These are phyloP conservation scores for Fomitopsis pinicola DNA, from an alignment of 1,284 basidiomycete species.

Conservation along the genomic window DNA sequence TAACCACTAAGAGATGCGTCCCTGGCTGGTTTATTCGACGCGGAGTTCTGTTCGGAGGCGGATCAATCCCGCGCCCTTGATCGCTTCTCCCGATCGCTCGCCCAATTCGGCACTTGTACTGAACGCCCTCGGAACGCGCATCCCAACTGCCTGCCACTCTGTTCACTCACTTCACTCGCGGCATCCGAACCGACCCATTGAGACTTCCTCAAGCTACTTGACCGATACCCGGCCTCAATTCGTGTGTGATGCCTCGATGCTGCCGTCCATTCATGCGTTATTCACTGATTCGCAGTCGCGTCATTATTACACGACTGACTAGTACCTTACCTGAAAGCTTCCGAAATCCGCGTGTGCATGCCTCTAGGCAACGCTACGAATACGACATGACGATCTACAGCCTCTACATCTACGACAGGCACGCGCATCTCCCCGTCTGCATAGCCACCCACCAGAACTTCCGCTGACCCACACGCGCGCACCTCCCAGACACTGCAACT, in stretches of 20 bases:
- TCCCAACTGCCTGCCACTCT: neutral
- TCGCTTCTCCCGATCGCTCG: neutral
- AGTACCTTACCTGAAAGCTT: no score
- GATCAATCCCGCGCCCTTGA: neutral
- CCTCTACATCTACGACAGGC: conserved; percentile 89
- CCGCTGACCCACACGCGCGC: neutral
- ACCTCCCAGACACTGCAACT: conserved; percentile 73
- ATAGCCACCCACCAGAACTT: neutral
- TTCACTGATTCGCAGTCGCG: no score
- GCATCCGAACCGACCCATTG: no score
- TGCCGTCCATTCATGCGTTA: no score
- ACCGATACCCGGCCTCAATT: neutral
- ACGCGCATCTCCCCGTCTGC: conserved; percentile 15
- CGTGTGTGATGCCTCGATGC: neutral
- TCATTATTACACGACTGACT: no score
- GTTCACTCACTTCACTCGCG: no score
- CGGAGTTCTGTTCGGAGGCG: neutral
- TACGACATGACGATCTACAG: conserved; percentile 76
- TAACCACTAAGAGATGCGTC: no score
- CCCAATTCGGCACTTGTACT: conserved; percentile 1
- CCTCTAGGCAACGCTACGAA: no score
- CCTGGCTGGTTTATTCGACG: no score
- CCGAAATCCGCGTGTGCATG: no score
- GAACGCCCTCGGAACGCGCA: neutral
- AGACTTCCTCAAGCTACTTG: neutral